A percentile compares a stretch with the other conserved stretches of the same genome.
Evolutionary conservation across 495 filamentous ascomycete genomes (phyloP).

Genomic region (Podospora sp.): DNA sequence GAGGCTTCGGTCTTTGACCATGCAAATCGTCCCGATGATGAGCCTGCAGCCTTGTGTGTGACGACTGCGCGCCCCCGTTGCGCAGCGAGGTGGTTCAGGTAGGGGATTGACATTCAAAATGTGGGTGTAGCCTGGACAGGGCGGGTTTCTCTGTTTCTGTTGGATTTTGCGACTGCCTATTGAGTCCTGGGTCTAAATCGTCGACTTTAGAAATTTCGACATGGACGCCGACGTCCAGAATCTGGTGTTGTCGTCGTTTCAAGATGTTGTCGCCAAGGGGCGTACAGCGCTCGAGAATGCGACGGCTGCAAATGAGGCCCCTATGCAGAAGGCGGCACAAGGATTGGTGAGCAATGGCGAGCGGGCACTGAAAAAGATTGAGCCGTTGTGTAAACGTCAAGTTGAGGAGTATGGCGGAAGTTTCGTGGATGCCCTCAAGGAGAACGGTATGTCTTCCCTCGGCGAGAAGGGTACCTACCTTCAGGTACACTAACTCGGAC

Average conservation of each 20-base stretch:
- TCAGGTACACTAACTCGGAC: background rate
- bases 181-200: too few species aligned
- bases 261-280: conserved; percentile 45
- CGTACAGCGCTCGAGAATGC: conserved; percentile 42
- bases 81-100: background rate
- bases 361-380: conserved; percentile 46
- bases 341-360: conserved; percentile 44
- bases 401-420: conserved; percentile 42
- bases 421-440: conserved; percentile 47
- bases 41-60: background rate
- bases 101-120: background rate
- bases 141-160: too few species aligned
- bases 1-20: background rate
- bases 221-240: conserved; percentile 41
- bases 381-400: conserved; percentile 44
- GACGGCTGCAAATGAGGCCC: conserved; percentile 32
- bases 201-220: too few species aligned
- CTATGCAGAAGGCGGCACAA: conserved; percentile 47
- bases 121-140: background rate
- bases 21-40: background rate
- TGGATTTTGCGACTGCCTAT: too few species aligned
- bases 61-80: background rate
- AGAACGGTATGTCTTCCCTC: conserved; percentile 38
- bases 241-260: conserved; percentile 44
- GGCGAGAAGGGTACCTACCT: conserved; percentile 14